A percentile compares a stretch with the other conserved stretches of the same genome.
Evolutionary conservation across 2,329 filamentous ascomycete genomes (phyloP).

Genomic region (Fusarium multiceps): DNA sequence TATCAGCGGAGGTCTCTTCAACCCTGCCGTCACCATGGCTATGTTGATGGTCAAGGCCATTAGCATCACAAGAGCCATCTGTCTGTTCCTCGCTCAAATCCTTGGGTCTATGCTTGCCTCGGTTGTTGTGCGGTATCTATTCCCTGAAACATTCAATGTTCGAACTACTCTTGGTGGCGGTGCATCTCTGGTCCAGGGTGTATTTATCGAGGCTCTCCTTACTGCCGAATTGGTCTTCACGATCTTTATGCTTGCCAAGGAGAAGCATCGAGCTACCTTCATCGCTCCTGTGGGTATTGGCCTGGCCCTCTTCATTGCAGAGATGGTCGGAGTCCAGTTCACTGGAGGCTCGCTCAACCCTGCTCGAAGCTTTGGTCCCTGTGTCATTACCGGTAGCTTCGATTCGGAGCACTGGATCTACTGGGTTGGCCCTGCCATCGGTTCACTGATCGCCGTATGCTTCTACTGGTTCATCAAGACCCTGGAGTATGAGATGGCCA

Average conservation of each 20-base stretch:
- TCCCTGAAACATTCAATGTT: slow-evolving; percentile 57
- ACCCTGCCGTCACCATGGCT: slow-evolving; percentile 60
- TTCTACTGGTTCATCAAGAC: slow-evolving; percentile 57
- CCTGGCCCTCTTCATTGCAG: slow-evolving; percentile 58
- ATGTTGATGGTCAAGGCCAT: slow-evolving; percentile 64
- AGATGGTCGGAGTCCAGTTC: slow-evolving; percentile 60
- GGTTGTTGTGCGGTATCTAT: slow-evolving; percentile 55
- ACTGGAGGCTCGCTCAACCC: slow-evolving; percentile 62
- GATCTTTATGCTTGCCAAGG: slow-evolving; percentile 64
- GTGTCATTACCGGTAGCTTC: slow-evolving; percentile 56
- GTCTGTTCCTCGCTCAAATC: slow-evolving; percentile 64
- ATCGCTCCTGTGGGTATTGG: slow-evolving; percentile 62
- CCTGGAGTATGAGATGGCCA: slow-evolving; percentile 58
- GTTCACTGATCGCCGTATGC: slow-evolving; percentile 50
- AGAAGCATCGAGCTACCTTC: slow-evolving; percentile 61
- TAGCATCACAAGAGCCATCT: slow-evolving; percentile 56
- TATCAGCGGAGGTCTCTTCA: slow-evolving; percentile 55
- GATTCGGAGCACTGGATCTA: slow-evolving; percentile 62
- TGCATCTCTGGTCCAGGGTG: slow-evolving; percentile 57
- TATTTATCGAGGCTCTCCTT: slow-evolving; percentile 62
- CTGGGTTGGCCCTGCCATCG: slow-evolving; percentile 52
- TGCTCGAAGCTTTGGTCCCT: slow-evolving; percentile 59
- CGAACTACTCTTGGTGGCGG: slow-evolving; percentile 55
- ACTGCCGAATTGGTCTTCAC: slow-evolving; percentile 61
- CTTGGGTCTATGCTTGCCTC: slow-evolving; percentile 58